A percentile compares a stretch with the other conserved stretches of the same genome.
Evolutionary conservation across 441 rosid genomes (phyloP).

Genomic region (Rhodomyrtus psidioides): DNA sequence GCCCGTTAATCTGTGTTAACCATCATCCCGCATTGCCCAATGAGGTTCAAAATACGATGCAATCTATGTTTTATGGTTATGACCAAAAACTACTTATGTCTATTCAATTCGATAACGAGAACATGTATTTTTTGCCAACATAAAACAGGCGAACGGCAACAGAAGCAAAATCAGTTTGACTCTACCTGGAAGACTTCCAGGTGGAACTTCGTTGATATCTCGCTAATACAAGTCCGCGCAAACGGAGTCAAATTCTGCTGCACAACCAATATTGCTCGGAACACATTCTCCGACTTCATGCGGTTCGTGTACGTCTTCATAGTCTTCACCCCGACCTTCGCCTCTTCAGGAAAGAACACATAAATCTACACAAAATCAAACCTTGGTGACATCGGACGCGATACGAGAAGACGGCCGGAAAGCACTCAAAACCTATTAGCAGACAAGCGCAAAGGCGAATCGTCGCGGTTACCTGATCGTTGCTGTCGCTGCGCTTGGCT

Average conservation of each 20-base stretch:
- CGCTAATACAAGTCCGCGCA: constrained; percentile 68
- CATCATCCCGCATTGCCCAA: not conserved
- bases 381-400: not conserved
- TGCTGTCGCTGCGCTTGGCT: constrained; percentile 34
- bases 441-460: not conserved
- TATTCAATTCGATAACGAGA: not conserved
- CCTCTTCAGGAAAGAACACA: constrained; percentile 86
- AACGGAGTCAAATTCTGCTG: constrained; percentile 92
- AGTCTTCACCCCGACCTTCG: constrained; percentile 92
- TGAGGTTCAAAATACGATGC: not conserved
- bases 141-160: not conserved
- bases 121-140: not conserved
- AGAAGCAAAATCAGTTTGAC: not conserved
- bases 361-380: constrained; percentile 41
- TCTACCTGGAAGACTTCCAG: constrained; percentile 91
- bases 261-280: constrained; percentile 67
- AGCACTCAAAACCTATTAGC: not conserved
- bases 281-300: constrained; percentile 84
- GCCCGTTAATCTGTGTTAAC: not conserved
- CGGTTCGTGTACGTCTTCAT: constrained; percentile 82
- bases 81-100: not conserved
- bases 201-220: constrained; percentile 68
- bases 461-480: constrained; percentile 48
- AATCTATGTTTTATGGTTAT: not conserved
- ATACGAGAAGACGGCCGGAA: not conserved